phyloP scores from a whole-genome alignment of 768 basidiomycete species.

The Mycena leptocephala region DNA sequence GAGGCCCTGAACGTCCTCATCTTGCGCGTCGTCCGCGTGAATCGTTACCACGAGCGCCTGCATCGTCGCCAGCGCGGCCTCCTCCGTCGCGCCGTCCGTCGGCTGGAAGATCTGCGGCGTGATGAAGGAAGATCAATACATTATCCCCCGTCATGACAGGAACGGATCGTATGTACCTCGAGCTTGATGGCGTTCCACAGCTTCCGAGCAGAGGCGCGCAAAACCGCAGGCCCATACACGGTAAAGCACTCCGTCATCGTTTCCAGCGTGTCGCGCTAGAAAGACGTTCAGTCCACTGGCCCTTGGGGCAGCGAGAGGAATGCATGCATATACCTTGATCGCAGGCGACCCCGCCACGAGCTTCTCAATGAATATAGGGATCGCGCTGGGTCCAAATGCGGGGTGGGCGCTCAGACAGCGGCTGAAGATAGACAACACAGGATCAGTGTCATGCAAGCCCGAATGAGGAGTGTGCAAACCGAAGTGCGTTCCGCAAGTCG shows the following conservation, averaged over 20 bases:
- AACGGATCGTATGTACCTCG: no score
- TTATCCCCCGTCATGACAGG: no score
- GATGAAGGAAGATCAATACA: not conserved
- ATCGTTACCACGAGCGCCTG: slow-evolving; percentile 85
- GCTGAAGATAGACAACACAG: slow-evolving; percentile 54
- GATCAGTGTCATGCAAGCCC: not conserved
- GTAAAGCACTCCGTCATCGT: slow-evolving; percentile 86
- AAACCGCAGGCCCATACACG: slow-evolving; percentile 81
- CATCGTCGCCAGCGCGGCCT: slow-evolving; percentile 79
- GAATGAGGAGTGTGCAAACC: slow-evolving; percentile 56
- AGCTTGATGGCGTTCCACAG: slow-evolving; percentile 95
- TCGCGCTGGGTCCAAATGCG: slow-evolving; percentile 86
- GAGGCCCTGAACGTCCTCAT: slow-evolving; percentile 67
- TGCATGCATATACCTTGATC: slow-evolving; percentile 90
- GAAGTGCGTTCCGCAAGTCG: slow-evolving; percentile 82
- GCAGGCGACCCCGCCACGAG: slow-evolving; percentile 84
- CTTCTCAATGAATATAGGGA: slow-evolving; percentile 94
- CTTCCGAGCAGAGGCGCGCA: slow-evolving; percentile 76
- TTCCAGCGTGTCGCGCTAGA: slow-evolving; percentile 89
- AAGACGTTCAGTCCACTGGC: not conserved
- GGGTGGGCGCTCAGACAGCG: slow-evolving; percentile 86
- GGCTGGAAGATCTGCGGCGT: slow-evolving; percentile 91
- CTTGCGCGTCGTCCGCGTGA: slow-evolving; percentile 63
- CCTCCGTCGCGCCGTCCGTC: slow-evolving; percentile 83
- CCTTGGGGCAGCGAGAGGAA: not conserved